Conservation (phyloP, 441 rosid genomes). For the Caryocar brasiliense region DNA sequence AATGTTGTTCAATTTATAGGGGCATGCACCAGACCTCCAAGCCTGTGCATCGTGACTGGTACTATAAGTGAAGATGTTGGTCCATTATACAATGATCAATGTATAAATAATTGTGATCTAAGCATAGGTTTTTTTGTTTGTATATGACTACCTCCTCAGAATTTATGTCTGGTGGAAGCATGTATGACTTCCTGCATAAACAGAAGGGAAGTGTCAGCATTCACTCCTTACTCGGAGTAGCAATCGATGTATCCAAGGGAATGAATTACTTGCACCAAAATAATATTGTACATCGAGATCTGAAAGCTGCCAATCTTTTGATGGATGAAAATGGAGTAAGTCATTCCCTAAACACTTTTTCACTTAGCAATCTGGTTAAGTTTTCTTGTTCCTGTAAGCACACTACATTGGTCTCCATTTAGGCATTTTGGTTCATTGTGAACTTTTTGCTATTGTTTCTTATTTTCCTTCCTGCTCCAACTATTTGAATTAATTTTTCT, state of each 20-base stretch:
- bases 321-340: conserved; percentile 69
- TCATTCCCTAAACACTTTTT: conserved; percentile 7
- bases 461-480: too few relatives aligned
- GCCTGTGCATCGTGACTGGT: conserved; percentile 60
- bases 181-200: conserved; percentile 53
- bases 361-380: background rate
- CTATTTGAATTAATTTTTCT: too few relatives aligned
- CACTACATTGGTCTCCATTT: too few relatives aligned
- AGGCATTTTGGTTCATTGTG: too few relatives aligned
- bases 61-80: too few relatives aligned
- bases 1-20: conserved; percentile 61
- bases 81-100: background rate
- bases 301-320: conserved; percentile 61
- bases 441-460: too few relatives aligned
- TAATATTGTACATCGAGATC: conserved; percentile 49
- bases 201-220: conserved; percentile 39
- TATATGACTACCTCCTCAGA: conserved; percentile 27
- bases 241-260: conserved; percentile 50
- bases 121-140: background rate
- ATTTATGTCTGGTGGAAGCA: conserved; percentile 63
- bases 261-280: conserved; percentile 56
- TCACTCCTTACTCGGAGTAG: conserved; percentile 46
- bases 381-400: background rate
- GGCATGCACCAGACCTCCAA: conserved; percentile 60
- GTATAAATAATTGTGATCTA: background rate